Percentiles rank a stretch among this genome's conserved stretches.
phyloP scores from a whole-genome alignment of 2,329 filamentous ascomycete species.

The Malbranchea zuffiana region DNA sequence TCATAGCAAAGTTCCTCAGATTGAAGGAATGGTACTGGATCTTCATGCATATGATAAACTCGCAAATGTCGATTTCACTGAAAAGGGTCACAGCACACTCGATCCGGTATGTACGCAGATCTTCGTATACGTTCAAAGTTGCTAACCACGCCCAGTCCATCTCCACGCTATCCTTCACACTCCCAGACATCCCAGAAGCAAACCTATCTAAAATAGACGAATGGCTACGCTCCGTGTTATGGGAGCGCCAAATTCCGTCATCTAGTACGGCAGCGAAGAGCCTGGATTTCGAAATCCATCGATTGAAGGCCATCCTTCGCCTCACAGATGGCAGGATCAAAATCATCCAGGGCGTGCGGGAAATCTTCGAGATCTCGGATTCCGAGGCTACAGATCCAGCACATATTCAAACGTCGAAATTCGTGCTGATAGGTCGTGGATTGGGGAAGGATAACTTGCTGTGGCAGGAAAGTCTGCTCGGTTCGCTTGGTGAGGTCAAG shows the following conservation, averaged over 20 bases:
- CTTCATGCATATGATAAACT: constrained; percentile 87
- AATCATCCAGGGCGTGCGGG: constrained; percentile 81
- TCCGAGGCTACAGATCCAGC: constrained; percentile 18
- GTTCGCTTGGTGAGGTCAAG: constrained; percentile 1
- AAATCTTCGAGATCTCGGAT: constrained; percentile 86
- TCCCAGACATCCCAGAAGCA: constrained; percentile 48
- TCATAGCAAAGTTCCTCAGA: constrained; percentile 64
- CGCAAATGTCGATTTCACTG: constrained; percentile 56
- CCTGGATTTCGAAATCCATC: constrained; percentile 64
- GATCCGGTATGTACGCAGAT: constrained; percentile 55
- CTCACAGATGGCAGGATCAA: constrained; percentile 51
- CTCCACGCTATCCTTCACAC: constrained; percentile 63
- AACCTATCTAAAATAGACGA: constrained; percentile 58
- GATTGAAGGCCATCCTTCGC: constrained; percentile 69
- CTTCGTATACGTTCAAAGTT: not conserved
- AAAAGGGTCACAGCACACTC: constrained; percentile 78
- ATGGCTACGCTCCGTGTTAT: constrained; percentile 75
- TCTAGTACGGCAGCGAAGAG: constrained; percentile 10
- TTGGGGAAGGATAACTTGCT: constrained; percentile 24
- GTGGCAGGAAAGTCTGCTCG: constrained; percentile 27
- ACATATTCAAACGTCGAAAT: constrained; percentile 28
- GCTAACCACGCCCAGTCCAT: constrained; percentile 52
- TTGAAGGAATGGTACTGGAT: constrained; percentile 80
- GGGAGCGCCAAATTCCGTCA: constrained; percentile 48
- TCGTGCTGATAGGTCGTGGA: constrained; percentile 39